Percentiles rank a stretch among this genome's conserved stretches.
These are phyloP conservation scores for Globisporangium perplexum DNA, from an alignment of 352 stramenopile genomes.

Conservation along the genomic window DNA sequence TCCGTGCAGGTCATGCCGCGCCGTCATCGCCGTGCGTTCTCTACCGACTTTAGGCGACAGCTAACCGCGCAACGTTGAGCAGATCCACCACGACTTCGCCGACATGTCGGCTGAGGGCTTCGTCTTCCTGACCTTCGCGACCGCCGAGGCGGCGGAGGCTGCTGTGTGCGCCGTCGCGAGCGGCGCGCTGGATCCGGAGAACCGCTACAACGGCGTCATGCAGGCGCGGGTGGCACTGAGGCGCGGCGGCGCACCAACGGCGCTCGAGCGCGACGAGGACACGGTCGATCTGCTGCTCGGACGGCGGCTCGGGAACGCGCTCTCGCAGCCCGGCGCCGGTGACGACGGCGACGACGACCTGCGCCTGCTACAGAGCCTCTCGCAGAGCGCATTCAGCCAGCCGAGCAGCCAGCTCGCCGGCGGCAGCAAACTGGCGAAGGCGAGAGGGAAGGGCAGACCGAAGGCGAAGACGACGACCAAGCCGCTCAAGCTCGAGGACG, in stretches of 20 bases:
- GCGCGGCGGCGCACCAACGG: conserved; percentile 29
- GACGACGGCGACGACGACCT: conserved; percentile 56
- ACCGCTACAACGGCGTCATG: conserved; percentile 28
- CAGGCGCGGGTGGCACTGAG: conserved; percentile 32
- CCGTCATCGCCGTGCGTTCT: background rate
- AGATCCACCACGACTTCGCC: conserved; percentile 69
- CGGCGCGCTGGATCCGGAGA: conserved; percentile 11
- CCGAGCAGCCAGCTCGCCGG: conserved; percentile 17
- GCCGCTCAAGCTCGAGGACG: background rate
- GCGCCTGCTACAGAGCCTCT: conserved; percentile 61
- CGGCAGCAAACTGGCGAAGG: conserved; percentile 9
- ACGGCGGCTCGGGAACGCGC: conserved; percentile 25
- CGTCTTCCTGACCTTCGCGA: conserved; percentile 54
- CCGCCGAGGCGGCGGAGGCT: conserved; percentile 24
- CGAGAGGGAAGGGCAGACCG: background rate
- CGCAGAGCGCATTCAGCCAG: conserved; percentile 43
- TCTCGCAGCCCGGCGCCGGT: conserved; percentile 43
- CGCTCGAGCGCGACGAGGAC: conserved; percentile 21
- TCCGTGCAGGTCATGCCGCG: conserved; percentile 33
- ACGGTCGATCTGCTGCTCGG: conserved; percentile 53
- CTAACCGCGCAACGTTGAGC: no score
- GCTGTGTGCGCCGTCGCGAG: conserved; percentile 32
- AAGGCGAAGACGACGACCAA: background rate
- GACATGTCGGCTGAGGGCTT: conserved; percentile 57
- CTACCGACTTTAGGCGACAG: background rate